Base-by-base conservation (phyloP, 2,329 filamentous ascomycete genomes). In the Thielaviopsis punctulata region DNA sequence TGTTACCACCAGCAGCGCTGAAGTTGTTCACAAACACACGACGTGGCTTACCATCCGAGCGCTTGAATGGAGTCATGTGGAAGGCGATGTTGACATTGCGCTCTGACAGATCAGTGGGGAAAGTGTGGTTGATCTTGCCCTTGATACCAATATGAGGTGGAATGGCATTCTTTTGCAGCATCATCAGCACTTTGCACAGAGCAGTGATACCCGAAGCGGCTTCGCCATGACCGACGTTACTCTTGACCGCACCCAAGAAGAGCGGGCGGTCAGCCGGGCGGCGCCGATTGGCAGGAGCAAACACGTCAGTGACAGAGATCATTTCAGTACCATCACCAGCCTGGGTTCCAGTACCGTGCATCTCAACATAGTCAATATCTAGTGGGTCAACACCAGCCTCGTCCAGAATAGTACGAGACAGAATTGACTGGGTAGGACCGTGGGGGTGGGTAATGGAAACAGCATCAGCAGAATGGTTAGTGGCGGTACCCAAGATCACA, bases 311-410 rank as follows among this genome's bases (percentile, higher is more conserved):
- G 48, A 93, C 83, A 0, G 82, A 87, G 1, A 78, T 71, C 82
- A 90, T 89, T 63, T 95, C 88, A 3, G 79, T 83, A 7, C 79
- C 80, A 61, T 94, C 87, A 56, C 85, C 87, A 27, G 84, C 86
- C 64, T 92, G 85, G 0, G 86, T 94, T 27, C 87, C 87, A 2
- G 87, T 94, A 13, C 85, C 87, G 63, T 94, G 86, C 80, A 92
- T 87, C 66, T 93, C 87, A 8, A 94, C 80, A 60, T 90, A 93
- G 64, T 80, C 80, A 48, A 94, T 75, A 57, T 89, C 83, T 49
- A 79, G 73, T 1, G 86, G 82, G 60, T 89, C 80, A 21, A 92
- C 74, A 54, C 82, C 81, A 43, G 84, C 81, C 44, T 84, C 76
- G 47, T 82, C 75, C 1, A 92, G 71, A 24, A 92, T 79, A 39